These are phyloP conservation scores for Macrophomina phaseolina DNA, from an alignment of 2,329 filamentous ascomycete genomes.

Conservation along the genomic window DNA sequence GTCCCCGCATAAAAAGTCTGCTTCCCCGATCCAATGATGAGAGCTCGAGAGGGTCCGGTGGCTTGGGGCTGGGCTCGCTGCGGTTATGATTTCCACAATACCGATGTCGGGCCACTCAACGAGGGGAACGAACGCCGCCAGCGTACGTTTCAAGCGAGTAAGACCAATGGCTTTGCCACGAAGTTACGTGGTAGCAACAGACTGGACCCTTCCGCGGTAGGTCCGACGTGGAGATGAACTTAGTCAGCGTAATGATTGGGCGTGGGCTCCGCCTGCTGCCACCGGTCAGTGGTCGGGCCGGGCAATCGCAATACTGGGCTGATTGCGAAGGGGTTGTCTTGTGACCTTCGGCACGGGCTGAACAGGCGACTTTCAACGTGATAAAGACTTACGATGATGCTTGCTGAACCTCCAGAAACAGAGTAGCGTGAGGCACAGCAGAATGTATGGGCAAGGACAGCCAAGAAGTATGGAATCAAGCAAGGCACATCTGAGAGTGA, in stretches of 20 bases:
- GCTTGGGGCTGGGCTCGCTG: slow-evolving; percentile 16
- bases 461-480: neutral
- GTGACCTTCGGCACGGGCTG: slow-evolving; percentile 13
- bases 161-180: slow-evolving; percentile 11
- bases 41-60: slow-evolving; percentile 7
- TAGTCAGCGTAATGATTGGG: slow-evolving; percentile 22
- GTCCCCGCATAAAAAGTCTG: slow-evolving; percentile 13
- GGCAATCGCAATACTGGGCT: slow-evolving; percentile 23
- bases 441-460: neutral
- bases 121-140: slow-evolving; percentile 1
- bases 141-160: neutral
- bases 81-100: slow-evolving; percentile 14
- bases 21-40: slow-evolving; percentile 23
- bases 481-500: neutral
- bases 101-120: slow-evolving; percentile 14
- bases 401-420: no score
- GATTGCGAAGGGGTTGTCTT: slow-evolving; percentile 22
- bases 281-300: slow-evolving; percentile 19
- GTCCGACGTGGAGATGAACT: slow-evolving; percentile 1
- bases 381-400: neutral
- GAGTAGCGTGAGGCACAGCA: neutral
- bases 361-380: neutral
- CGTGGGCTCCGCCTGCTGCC: slow-evolving; percentile 5
- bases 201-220: slow-evolving; percentile 12
- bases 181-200: neutral